Evolutionary conservation across 1,139 yeast genomes (phyloP), one percentile per base, ranked within the genome.

Genomic region (Hansenula sp.): DNA sequence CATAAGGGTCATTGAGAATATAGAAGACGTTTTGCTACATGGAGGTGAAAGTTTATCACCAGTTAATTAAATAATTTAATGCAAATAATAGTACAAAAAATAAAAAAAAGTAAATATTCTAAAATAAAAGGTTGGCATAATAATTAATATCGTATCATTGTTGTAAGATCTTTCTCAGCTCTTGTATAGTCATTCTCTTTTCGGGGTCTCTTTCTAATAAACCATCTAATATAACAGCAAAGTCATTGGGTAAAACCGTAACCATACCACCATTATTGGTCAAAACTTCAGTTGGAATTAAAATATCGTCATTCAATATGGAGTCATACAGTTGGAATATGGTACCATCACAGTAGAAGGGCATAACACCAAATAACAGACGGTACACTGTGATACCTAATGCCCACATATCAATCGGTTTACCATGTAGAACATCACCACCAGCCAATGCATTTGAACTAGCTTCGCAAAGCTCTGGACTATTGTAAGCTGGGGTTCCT

Each of bases 1-100:
- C 36, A 36, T 50, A 13, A 45, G 50, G 38, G 48, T 51, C 22
- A 51, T 53, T 46, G 41, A 43, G 6, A 53, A 53, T 28, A 45
- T 53, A 36, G 46, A 34, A 14, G 44, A 52, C 22, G 49, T 52
- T 2, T 33, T 53, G 11, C 17, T 49, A 4, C 52, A 51, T 12
- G 48, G 48, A 19, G 56, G 56, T 1, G 34, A 43, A 21, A 50
- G 55, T 6, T 24, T 52, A 9, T 45, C 47, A 1, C 45, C 49
- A 16, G 43, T 52, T 16, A 32, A 32, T 11, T 32, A 13, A 32
- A n/a, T n/a, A n/a, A n/a, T n/a, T n/a, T n/a, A n/a, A n/a, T n/a
- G n/a, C n/a, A n/a, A n/a, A n/a, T n/a, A n/a, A n/a, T n/a, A n/a
- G n/a, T n/a, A n/a, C n/a, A n/a, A n/a, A n/a, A n/a, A n/a, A n/a